Conservation (phyloP, 2,329 filamentous ascomycete species). For the Aspergillus puulaauensis region DNA sequence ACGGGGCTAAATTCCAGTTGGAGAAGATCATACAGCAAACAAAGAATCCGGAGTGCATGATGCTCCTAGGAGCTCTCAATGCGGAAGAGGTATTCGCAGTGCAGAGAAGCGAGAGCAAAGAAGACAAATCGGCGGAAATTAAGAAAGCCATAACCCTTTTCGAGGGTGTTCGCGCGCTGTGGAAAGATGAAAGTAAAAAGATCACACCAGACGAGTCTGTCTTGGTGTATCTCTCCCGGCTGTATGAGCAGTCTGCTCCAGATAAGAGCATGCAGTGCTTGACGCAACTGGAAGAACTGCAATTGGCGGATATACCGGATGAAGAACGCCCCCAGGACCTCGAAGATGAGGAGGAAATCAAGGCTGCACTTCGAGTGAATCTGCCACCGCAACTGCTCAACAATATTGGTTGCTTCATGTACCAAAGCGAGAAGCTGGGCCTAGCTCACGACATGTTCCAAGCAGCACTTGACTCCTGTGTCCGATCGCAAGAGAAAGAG, state of each 20-base stretch:
- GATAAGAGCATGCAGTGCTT: constrained; percentile 92
- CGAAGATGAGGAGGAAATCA: constrained; percentile 59
- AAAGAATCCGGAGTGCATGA: constrained; percentile 84
- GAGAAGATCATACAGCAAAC: constrained; percentile 92
- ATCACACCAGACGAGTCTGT: constrained; percentile 80
- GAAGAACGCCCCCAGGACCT: constrained; percentile 63
- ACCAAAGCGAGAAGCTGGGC: constrained; percentile 78
- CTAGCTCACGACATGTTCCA: constrained; percentile 86
- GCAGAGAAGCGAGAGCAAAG: constrained; percentile 75
- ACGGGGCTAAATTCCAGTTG: constrained; percentile 87
- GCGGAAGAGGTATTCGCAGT: constrained; percentile 89
- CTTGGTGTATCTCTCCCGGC: constrained; percentile 82
- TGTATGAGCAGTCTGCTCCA: constrained; percentile 82
- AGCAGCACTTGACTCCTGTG: constrained; percentile 82
- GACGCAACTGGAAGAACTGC: constrained; percentile 86
- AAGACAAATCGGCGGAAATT: constrained; percentile 81
- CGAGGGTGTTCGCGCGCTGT: constrained; percentile 79
- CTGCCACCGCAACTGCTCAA: constrained; percentile 90
- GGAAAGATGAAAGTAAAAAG: constrained; percentile 91
- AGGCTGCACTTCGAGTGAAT: constrained; percentile 67
- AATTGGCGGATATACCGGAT: constrained; percentile 73
- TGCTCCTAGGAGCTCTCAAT: constrained; percentile 83
- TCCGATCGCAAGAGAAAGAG: constrained; percentile 74
- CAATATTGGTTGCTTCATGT: constrained; percentile 96
- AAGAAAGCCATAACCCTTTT: constrained; percentile 85